Evolutionary conservation across 768 basidiomycete genomes (phyloP).

Genomic region (Candolleomyces efflorescens): DNA sequence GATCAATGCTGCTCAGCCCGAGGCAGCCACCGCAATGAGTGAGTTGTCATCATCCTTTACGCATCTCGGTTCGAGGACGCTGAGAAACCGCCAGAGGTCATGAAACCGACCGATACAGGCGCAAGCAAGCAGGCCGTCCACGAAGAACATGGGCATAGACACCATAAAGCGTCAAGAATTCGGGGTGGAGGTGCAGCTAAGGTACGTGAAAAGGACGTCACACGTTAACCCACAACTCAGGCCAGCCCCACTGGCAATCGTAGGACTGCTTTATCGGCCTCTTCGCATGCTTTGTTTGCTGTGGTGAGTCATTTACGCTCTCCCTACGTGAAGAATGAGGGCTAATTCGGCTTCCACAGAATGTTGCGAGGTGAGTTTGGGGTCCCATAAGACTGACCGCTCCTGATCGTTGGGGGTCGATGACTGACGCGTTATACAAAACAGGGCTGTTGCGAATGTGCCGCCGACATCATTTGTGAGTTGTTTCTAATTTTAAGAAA

Average conservation of each 20-base stretch:
- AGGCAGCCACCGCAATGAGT: slow-evolving; percentile 52
- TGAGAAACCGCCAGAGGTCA: slow-evolving; percentile 31
- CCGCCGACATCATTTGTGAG: slow-evolving; percentile 69
- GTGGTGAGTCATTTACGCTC: slow-evolving; percentile 42
- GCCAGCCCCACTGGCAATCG: neutral
- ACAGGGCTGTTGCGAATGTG: slow-evolving; percentile 68
- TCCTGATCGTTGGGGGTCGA: neutral
- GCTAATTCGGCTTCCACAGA: slow-evolving; percentile 32
- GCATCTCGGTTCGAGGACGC: neutral
- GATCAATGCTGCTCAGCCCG: slow-evolving; percentile 41
- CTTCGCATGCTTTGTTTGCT: slow-evolving; percentile 69
- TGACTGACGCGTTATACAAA: slow-evolving; percentile 1
- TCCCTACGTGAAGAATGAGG: neutral
- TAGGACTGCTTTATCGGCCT: slow-evolving; percentile 67
- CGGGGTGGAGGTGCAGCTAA: slow-evolving; percentile 71
- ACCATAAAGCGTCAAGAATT: slow-evolving; percentile 47
- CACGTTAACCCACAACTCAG: slow-evolving; percentile 1
- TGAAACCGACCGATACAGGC: slow-evolving; percentile 18
- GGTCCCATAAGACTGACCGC: no score
- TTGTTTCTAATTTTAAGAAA: slow-evolving; percentile 20
- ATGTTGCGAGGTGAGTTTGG: slow-evolving; percentile 58
- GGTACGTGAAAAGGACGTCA: slow-evolving; percentile 27
- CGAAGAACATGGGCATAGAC: slow-evolving; percentile 18
- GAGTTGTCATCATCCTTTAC: slow-evolving; percentile 21
- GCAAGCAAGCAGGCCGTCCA: neutral